Conservation (phyloP, 768 basidiomycete genomes). For the Suillus subaureus region DNA sequence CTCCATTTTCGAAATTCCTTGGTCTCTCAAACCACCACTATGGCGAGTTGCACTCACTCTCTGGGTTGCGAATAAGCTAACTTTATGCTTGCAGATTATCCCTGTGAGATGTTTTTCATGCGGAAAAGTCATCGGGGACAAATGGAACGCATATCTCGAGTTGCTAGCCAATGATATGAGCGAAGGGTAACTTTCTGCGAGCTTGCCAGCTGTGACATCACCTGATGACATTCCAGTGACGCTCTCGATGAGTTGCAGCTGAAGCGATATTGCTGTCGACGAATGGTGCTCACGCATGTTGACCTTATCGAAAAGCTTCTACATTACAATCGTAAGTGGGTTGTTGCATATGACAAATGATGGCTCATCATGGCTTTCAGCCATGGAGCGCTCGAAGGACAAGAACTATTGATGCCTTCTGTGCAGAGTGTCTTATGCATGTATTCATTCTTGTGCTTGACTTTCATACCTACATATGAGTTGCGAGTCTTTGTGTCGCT, state of each 20-base stretch:
- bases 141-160: constrained; percentile 89
- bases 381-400: constrained; percentile 37
- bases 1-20: background rate
- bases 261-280: constrained; percentile 93
- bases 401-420: constrained; percentile 20
- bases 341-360: constrained; percentile 30
- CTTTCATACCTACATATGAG: background rate
- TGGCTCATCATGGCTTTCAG: constrained; percentile 15
- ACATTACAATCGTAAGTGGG: constrained; percentile 83
- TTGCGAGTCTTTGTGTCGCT: background rate
- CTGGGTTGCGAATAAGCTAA: background rate
- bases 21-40: constrained; percentile 18
- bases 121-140: constrained; percentile 96
- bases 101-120: constrained; percentile 96
- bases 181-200: constrained; percentile 66
- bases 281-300: constrained; percentile 97
- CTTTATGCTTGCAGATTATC: constrained; percentile 68
- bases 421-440: constrained; percentile 4
- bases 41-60: constrained; percentile 22
- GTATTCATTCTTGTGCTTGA: background rate
- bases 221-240: constrained; percentile 52
- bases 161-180: constrained; percentile 77
- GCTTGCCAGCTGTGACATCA: constrained; percentile 6
- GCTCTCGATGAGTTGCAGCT: constrained; percentile 88
- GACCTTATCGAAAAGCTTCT: constrained; percentile 97